Evolutionary conservation across 768 basidiomycete genomes (phyloP), one percentile per base, ranked within the genome.

Genomic region (Pleurotus sapidus): DNA sequence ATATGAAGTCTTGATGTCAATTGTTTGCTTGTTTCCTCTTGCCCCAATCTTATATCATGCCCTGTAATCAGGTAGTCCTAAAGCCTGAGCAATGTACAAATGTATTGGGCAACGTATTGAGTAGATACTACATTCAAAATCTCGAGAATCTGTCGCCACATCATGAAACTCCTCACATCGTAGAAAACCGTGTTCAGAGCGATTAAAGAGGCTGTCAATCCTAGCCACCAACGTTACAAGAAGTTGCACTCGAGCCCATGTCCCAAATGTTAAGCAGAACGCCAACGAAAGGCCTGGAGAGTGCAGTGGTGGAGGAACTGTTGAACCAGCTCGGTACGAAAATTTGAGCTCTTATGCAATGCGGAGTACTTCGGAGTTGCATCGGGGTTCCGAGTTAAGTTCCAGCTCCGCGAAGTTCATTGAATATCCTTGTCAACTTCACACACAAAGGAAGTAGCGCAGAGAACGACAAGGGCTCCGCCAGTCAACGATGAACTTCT

Each of bases 161-260:
- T 75, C 86, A 91, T 91, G 89, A 92, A 92, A 91, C 89, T 88
- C 88, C 81, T 81, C 74, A 83, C 84, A 64, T 81, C 87, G 86
- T 91, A 69, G 74, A 61, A 67, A 67, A 74, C 68, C 76, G 88
- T 80, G 84, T 85, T 85, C 70, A 77, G 87, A 91, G 89, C 83
- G 89, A 91, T 92, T 91, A 91, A 83, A 69, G 77, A 79, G 89
- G 89, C 85, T 70, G 46, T 74, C 72, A 51, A 49, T 55, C 88
- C 80, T 81, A 61, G 70, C 77, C 84, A 84, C 77, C 74, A 75
- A 66, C 64, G 48, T 58, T 49, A 51, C 61, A 65, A 60, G 61
- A 58, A 64, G 60, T 57, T 65, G 61, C 69, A 67, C 81, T 78
- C 76, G 65, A 50, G 61, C 58, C 64, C 78, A 77, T 60, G 68